Evolutionary conservation across 2,329 filamentous ascomycete species (phyloP).

Genomic region (Apiospora rasikravindrae): DNA sequence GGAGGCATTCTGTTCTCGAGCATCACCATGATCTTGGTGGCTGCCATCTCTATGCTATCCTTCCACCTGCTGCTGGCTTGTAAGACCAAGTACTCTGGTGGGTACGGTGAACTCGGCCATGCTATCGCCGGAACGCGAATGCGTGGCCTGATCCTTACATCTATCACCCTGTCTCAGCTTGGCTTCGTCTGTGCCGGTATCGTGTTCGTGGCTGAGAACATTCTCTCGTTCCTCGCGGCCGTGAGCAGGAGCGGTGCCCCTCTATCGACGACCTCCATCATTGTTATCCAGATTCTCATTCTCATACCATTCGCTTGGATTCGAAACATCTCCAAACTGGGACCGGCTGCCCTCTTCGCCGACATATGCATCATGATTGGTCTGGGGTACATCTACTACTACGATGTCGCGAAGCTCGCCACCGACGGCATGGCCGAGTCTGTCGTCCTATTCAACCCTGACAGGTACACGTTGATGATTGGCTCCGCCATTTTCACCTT

Average conservation of each 20-base stretch:
- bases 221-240: constrained; percentile 69
- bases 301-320: constrained; percentile 73
- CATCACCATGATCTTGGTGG: constrained; percentile 68
- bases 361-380: constrained; percentile 76
- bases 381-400: constrained; percentile 75
- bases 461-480: constrained; percentile 71
- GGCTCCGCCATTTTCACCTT: constrained; percentile 80
- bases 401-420: constrained; percentile 64
- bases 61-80: constrained; percentile 76
- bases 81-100: constrained; percentile 66
- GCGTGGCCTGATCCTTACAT: constrained; percentile 69
- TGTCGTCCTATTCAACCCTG: constrained; percentile 73
- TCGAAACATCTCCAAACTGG: constrained; percentile 76
- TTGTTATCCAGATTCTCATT: constrained; percentile 67
- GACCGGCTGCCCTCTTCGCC: constrained; percentile 70
- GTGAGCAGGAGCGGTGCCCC: constrained; percentile 56
- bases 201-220: constrained; percentile 79
- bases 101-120: constrained; percentile 76
- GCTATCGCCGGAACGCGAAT: constrained; percentile 68
- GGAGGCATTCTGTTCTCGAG: constrained; percentile 79
- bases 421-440: constrained; percentile 61
- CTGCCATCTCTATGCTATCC: constrained; percentile 70
- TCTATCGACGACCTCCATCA: constrained; percentile 63
- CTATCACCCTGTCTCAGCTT: constrained; percentile 75
- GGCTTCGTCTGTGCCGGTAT: constrained; percentile 80